Evolutionary conservation across 1,284 basidiomycete genomes (phyloP).

Genomic region (Rhodofomes roseus): DNA sequence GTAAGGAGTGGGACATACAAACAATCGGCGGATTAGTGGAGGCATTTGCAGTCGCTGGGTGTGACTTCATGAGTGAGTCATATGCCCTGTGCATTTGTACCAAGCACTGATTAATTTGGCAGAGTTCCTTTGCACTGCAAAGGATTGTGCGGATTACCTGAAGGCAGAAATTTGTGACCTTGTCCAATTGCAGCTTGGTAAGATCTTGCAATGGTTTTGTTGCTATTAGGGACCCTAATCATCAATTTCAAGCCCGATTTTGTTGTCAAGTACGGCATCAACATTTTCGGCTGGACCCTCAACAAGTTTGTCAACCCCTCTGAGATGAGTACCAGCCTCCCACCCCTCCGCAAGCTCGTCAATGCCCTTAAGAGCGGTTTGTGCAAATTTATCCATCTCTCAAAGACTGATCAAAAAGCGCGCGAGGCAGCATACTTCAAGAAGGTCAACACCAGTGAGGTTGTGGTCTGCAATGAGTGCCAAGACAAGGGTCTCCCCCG

Average conservation of each 20-base stretch:
- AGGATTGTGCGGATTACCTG: neutral
- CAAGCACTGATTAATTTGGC: neutral
- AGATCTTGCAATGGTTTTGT: constrained; percentile 4
- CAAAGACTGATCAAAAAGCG: neutral
- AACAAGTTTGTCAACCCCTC: neutral
- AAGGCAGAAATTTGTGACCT: constrained; percentile 4
- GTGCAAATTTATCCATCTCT: neutral
- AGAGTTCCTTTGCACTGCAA: neutral
- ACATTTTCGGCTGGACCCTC: constrained; percentile 4
- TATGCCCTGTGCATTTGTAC: neutral
- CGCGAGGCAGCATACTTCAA: no score
- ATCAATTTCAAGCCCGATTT: neutral
- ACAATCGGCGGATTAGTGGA: no score
- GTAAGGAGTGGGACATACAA: no score
- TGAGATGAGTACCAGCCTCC: neutral
- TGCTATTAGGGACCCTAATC: neutral
- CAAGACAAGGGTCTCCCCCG: no score
- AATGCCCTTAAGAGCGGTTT: neutral
- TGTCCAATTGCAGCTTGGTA: neutral
- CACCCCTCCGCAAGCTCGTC: neutral
- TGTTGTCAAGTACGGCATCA: constrained; percentile 2
- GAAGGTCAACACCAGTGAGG: no score
- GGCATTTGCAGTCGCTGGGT: neutral
- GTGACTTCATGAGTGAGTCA: constrained; percentile 2
- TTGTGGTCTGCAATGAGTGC: no score